Base-by-base conservation (phyloP, 371 early-diverging fungal species). In the Mortierella sp. region DNA sequence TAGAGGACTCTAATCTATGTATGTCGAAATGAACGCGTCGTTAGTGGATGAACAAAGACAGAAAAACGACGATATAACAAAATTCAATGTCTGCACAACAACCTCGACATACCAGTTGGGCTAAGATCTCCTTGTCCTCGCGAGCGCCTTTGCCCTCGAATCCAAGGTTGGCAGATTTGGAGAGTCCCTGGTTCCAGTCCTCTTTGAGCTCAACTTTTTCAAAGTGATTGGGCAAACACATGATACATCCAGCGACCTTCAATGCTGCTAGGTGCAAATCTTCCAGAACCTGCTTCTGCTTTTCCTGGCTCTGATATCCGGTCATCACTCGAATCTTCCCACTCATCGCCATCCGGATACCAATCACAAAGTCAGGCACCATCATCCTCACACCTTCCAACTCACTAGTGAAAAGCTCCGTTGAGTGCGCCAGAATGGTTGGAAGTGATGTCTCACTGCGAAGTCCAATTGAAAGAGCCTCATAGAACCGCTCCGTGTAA, bases 161-260 rank as follows among this genome's bases (percentile, higher is more conserved):
- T 14, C 83, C 79, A 68, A 79, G 87, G 76, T 87, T 88, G 34
- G 87, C 83, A 24, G 86, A 78, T 64, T 80, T 79, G 37, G 89
- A 88, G 39, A 90, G 73, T 29, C 89, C 90, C 64, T 76, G 75
- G 71, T 87, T 88, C 90, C 90, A 89, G 39, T 88, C 89, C 2
- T 85, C 82, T 53, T 88, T 89, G 14, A 90, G 77, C 37, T 88
- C 87, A 4, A 94, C 91, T 14, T 86, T 87, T 47, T 92, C 92
- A 76, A 93, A 93, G 77, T 91, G 92, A 79, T 94, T 94, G 0
- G 93, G 93, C n/a, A 94, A 63, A 52, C 92, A 92, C 87, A 94
- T 89, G 53, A 94, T 88, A 4, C 91, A 88, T 16, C 93, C 91
- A 5, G 92, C 76, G 0, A 95, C 89, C 71, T 89, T 90, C 71